phyloP scores from a whole-genome alignment of 2,329 filamentous ascomycete genomes.

The Ceratocystis cubensis region DNA sequence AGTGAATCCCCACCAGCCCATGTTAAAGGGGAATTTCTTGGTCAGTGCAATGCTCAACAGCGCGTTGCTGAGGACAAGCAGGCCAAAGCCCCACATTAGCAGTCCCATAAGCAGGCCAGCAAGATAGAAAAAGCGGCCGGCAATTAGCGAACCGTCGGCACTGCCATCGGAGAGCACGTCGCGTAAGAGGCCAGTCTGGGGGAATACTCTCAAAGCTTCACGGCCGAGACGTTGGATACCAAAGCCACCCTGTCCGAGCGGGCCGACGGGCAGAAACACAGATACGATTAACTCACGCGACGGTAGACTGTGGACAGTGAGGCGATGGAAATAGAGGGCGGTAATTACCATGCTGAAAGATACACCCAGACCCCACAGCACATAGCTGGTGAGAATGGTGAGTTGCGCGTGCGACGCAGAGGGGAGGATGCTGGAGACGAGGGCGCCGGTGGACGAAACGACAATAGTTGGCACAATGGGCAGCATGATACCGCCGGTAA shows the following conservation, averaged over 20 bases:
- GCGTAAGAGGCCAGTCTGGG: slow-evolving; percentile 34
- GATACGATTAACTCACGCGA: slow-evolving; percentile 55
- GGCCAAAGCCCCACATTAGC: slow-evolving; percentile 35
- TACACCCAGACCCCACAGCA: slow-evolving; percentile 54
- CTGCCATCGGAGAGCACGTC: slow-evolving; percentile 26
- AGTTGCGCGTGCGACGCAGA: slow-evolving; percentile 43
- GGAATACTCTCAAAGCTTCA: slow-evolving; percentile 34
- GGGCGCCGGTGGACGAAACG: slow-evolving; percentile 50
- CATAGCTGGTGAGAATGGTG: slow-evolving; percentile 52
- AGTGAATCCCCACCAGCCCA: slow-evolving; percentile 39
- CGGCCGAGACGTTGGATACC: slow-evolving; percentile 41
- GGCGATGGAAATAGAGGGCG: slow-evolving; percentile 56
- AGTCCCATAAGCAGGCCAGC: slow-evolving; percentile 26
- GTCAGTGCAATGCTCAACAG: slow-evolving; percentile 33
- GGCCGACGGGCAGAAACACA: slow-evolving; percentile 54
- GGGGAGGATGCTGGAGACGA: slow-evolving; percentile 48
- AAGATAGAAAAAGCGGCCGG: slow-evolving; percentile 35
- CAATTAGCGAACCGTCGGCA: slow-evolving; percentile 44
- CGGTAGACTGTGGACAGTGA: slow-evolving; percentile 54
- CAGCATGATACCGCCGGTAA: slow-evolving; percentile 53
- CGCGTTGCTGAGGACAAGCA: slow-evolving; percentile 35
- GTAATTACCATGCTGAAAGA: slow-evolving; percentile 48
- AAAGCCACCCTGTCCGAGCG: slow-evolving; percentile 54
- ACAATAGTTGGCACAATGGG: slow-evolving; percentile 57
- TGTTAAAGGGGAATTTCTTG: slow-evolving; percentile 34